phyloP scores from a whole-genome alignment of 768 basidiomycete genomes.

The Termitomyces bulborhizus region DNA sequence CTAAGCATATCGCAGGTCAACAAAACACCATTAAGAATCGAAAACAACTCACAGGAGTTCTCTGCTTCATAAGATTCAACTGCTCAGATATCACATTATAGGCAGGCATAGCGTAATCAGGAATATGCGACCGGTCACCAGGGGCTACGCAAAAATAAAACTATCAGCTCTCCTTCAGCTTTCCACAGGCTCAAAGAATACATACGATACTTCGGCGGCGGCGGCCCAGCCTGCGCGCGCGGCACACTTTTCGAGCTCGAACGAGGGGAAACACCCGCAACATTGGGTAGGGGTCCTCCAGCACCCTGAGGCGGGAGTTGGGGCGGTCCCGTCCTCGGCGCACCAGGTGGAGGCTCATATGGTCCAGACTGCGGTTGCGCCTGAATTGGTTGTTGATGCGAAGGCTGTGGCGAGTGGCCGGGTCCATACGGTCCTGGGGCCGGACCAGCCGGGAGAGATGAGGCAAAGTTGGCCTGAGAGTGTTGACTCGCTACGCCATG shows the following conservation, averaged over 20 bases:
- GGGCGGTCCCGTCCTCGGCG: conserved; percentile 19
- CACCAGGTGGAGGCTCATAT: conserved; percentile 37
- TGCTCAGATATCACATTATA: conserved; percentile 62
- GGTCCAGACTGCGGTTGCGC: conserved; percentile 26
- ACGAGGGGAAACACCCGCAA: conserved; percentile 17
- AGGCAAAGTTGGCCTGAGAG: conserved; percentile 18
- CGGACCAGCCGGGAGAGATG: conserved; percentile 20
- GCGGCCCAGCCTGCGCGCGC: conserved; percentile 21
- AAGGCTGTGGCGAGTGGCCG: conserved; percentile 13
- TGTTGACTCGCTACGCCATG: conserved; percentile 16
- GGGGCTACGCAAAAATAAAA: conserved; percentile 45
- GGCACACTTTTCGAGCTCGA: conserved; percentile 18
- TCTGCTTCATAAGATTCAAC: conserved; percentile 63
- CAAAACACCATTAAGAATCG: not conserved
- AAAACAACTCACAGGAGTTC: conserved; percentile 57
- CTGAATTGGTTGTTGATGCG: conserved; percentile 16
- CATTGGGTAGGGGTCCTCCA: conserved; percentile 26
- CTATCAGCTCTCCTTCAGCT: conserved; percentile 1
- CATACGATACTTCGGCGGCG: conserved; percentile 42
- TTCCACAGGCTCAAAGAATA: conserved; percentile 2
- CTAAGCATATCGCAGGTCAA: conserved; percentile 29
- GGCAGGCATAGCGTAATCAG: conserved; percentile 57
- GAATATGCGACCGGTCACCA: conserved; percentile 92
- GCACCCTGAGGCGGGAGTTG: conserved; percentile 30
- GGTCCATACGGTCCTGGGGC: conserved; percentile 21